Percentiles rank a stretch among this genome's conserved stretches.
Evolutionary conservation across 352 stramenopile genomes (phyloP).

Genomic region (Phytophthora hibernalis): DNA sequence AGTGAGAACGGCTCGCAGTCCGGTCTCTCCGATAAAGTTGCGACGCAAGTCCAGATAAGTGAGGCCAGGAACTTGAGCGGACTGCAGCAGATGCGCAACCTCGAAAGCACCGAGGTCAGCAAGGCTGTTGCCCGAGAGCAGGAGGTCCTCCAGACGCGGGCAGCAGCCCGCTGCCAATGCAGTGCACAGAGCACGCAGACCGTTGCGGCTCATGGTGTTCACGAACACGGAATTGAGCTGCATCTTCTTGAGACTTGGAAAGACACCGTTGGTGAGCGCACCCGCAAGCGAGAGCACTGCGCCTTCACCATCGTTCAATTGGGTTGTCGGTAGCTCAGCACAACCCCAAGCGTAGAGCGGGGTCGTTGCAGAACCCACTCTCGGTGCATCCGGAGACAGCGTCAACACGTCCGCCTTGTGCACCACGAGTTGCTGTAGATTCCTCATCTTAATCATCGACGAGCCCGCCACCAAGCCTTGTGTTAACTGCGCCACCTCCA

Average conservation of each 20-base stretch:
- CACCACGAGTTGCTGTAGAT: slow-evolving; percentile 68
- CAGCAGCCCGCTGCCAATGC: slow-evolving; percentile 56
- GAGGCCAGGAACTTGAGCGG: slow-evolving; percentile 41
- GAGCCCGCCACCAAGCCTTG: slow-evolving; percentile 32
- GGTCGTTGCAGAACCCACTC: slow-evolving; percentile 17
- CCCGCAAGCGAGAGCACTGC: slow-evolving; percentile 55
- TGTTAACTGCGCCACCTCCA: slow-evolving; percentile 57
- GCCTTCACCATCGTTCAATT: slow-evolving; percentile 63
- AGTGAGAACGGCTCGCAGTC: slow-evolving; percentile 49
- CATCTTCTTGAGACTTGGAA: slow-evolving; percentile 56
- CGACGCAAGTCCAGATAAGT: slow-evolving; percentile 67
- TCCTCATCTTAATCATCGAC: slow-evolving; percentile 55
- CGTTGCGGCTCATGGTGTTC: slow-evolving; percentile 68
- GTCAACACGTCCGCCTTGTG: slow-evolving; percentile 41
- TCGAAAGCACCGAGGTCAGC: slow-evolving; percentile 60
- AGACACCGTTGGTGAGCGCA: slow-evolving; percentile 43
- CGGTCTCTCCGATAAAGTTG: slow-evolving; percentile 77
- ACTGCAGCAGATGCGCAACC: slow-evolving; percentile 54
- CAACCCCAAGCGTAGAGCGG: slow-evolving; percentile 74
- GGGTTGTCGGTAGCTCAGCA: slow-evolving; percentile 58
- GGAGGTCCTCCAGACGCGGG: slow-evolving; percentile 56
- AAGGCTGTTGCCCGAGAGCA: slow-evolving; percentile 75
- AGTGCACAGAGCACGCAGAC: slow-evolving; percentile 44
- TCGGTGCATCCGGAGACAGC: neutral
- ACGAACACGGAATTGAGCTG: slow-evolving; percentile 78